Base-by-base conservation (phyloP, 345 rosid species). In the Leavenworthia alabamica region DNA sequence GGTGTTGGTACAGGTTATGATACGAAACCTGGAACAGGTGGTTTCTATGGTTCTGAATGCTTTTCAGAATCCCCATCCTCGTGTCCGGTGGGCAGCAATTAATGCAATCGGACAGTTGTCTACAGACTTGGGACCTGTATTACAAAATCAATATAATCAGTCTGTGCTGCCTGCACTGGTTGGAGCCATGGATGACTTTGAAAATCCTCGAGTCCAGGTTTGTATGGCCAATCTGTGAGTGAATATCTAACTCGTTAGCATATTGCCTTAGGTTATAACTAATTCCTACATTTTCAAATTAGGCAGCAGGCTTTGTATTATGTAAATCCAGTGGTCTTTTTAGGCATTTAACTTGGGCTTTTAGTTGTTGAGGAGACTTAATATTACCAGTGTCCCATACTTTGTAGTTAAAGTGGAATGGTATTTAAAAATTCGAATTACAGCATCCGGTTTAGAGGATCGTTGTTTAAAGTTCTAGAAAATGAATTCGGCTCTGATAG, bases 81-180 rank as follows among this genome's bases (percentile, higher is more conserved):
- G 90, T 17, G 90, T 79, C 22, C 80, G 82, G 36, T 84, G 90
- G 90, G 90, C 90, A 47, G 90, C 90, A 57, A 82, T 84, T 16
- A 84, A 84, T 77, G 87, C 90, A 15, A 75, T 84, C 42, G 90
- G 90, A 16, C 90, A 84, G 66, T 66, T 84, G 74, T 84, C 87
- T 26, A 82, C 87, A 1, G 90, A 84, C 66, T 75, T 84, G 71
- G 90, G 90, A 54, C 87, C 90, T 23, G 85, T 78, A n/a, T 74
- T 84, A 76, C 90, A 84, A 78, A 69, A 64, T 28, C 82, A 82
- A 57, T 82, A 73, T 70, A 81, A 84, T 55, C 83, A 77, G 7
- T 73, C 75, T 23, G 83, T 84, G 53, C 66, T 84, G 74, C 90
- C 85, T 16, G 81, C 87, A 45, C 43, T 84, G 31, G 90, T 77